These are phyloP conservation scores for Penicillium sp. DNA, from an alignment of 2,329 filamentous ascomycete species.

Conservation along the genomic window DNA sequence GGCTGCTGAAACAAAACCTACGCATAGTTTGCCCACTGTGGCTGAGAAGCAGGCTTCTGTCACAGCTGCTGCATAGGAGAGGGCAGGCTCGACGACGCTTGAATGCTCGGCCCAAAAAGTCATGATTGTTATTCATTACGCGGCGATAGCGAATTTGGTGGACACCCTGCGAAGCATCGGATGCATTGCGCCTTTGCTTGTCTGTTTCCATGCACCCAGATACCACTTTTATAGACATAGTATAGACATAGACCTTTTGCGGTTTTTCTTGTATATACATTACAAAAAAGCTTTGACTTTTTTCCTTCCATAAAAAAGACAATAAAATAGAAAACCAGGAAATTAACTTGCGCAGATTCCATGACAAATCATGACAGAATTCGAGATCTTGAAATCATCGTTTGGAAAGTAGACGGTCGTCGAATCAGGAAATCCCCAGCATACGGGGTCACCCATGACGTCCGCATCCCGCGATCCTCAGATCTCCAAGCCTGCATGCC, in stretches of 20 bases:
- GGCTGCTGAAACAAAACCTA: constrained; percentile 9
- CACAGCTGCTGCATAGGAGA: constrained; percentile 12
- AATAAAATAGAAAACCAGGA: no score
- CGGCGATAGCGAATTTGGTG: no score
- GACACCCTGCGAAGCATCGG: constrained; percentile 2
- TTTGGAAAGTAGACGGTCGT: no score
- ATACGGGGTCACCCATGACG: constrained; percentile 7
- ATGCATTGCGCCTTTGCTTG: constrained; percentile 6
- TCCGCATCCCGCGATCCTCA: constrained; percentile 1
- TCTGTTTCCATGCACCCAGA: constrained; percentile 1
- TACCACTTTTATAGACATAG: constrained; percentile 16
- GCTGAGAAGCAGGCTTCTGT: constrained; percentile 14
- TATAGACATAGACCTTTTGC: constrained; percentile 11
- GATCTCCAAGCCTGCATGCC: constrained; percentile 7
- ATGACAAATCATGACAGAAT: no score
- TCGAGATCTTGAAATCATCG: no score
- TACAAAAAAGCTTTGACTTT: background rate
- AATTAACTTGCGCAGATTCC: no score
- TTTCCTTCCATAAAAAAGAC: background rate
- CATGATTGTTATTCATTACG: no score
- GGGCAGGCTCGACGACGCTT: background rate
- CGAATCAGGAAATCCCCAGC: no score
- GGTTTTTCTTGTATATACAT: background rate
- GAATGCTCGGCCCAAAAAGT: background rate
- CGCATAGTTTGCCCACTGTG: constrained; percentile 6